Evolutionary conservation across 345 rosid species (phyloP), one percentile per base, ranked within the genome.

Genomic region (Melastoma malabathricum): DNA sequence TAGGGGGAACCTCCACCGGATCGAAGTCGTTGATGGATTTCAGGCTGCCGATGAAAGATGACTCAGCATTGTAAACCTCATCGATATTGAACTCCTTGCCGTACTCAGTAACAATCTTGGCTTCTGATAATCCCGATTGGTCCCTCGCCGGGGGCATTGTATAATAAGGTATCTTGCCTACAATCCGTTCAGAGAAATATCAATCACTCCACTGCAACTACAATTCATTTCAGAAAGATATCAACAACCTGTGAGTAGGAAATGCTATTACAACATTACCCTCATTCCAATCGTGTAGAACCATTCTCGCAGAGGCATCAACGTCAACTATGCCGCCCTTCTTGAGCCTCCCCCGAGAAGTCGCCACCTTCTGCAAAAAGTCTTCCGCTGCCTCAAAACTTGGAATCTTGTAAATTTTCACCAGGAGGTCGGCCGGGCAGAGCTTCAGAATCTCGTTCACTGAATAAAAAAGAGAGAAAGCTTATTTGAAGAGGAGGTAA

Each of bases 311-410:
- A 49, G 94, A 77, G 55, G 97, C 83, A 10, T 87, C 90, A 46
- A 76, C 82, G 66, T 92, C 95, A 53, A 82, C 83, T 51, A 84
- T 55, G 62, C 98, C 96, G 64, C 98, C 98, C 75, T 92, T 92
- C 62, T 84, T 92, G 12, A 92, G 95, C 75, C 77, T 82, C 29
- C 98, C 98, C 66, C 97, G 80, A 1, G 84, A 86, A 16, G 80
- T 72, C 51, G 97, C 97, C 5, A 92, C 80, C 66, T 84, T 87
- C 58, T 80, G 89, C 3, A 92, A 77, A 63, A 92, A 92, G 60
- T 92, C 97, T 43, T 92, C 95, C 51, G 75, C 94, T 7, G 84
- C 52, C 51, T 87, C 81, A 19, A 84, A 92, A 66, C 57, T 58
- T 7, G 88, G 76, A 60, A 82, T 76, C 72, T 84, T 87, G 82